A percentile compares a stretch with the other conserved stretches of the same genome.
phyloP scores from a whole-genome alignment of 2,329 filamentous ascomycete genomes.

The Neopestalotiopsis clavispora region DNA sequence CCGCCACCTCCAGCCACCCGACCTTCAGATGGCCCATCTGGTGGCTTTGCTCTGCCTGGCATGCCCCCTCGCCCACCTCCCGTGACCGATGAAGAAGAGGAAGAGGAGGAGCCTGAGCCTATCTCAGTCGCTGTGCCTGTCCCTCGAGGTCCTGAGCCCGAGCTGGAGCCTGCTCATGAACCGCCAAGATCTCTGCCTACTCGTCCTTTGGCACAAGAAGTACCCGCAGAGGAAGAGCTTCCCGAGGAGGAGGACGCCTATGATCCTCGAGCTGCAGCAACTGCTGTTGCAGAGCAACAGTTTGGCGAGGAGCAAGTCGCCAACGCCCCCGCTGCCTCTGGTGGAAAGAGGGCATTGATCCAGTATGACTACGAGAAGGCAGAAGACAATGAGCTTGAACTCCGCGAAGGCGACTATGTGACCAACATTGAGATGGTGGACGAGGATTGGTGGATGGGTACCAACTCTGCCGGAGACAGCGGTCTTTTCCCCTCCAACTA shows the following conservation, averaged over 20 bases:
- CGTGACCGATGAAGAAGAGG: constrained; percentile 56
- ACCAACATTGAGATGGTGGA: constrained; percentile 97
- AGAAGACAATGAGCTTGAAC: constrained; percentile 94
- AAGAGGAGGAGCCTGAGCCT: constrained; percentile 62
- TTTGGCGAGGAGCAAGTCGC: constrained; percentile 44
- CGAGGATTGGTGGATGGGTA: constrained; percentile 98
- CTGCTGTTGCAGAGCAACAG: constrained; percentile 55
- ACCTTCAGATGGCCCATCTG: constrained; percentile 56
- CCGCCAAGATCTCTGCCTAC: constrained; percentile 66
- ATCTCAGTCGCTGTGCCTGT: constrained; percentile 88
- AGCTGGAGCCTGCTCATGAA: constrained; percentile 55
- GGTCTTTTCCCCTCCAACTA: constrained; percentile 98
- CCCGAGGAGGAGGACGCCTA: constrained; percentile 67
- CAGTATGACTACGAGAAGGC: constrained; percentile 98
- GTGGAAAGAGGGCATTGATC: constrained; percentile 75
- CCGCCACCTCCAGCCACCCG: constrained; percentile 68
- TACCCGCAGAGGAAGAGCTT: constrained; percentile 68
- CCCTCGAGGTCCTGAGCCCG: constrained; percentile 62
- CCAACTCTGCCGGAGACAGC: constrained; percentile 80
- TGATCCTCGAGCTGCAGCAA: constrained; percentile 64
- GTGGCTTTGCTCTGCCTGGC: constrained; percentile 79
- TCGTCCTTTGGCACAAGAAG: constrained; percentile 63
- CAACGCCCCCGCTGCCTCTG: constrained; percentile 41
- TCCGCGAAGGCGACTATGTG: constrained; percentile 86
- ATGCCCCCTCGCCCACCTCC: constrained; percentile 67